These are phyloP conservation scores for Chlorokybus atmophyticus DNA, from an alignment of 139 green algal genomes.

Conservation along the genomic window DNA sequence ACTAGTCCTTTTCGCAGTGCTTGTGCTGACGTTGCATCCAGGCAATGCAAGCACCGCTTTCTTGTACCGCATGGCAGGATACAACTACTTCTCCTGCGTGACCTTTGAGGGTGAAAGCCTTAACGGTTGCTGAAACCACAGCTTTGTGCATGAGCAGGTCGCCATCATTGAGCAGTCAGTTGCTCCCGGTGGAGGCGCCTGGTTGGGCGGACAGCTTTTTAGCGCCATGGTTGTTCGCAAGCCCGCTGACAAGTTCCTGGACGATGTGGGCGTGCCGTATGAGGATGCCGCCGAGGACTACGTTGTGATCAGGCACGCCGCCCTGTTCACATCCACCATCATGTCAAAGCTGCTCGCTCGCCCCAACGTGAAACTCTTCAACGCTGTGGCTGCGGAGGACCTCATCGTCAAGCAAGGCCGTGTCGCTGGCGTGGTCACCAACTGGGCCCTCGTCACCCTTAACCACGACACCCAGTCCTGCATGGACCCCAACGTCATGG, in stretches of 20 bases:
- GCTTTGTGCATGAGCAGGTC: too few species aligned
- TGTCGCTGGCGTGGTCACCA: conserved; percentile 85
- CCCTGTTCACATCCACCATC: conserved; percentile 86
- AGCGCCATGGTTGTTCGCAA: conserved; percentile 84
- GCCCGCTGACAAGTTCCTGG: conserved; percentile 78
- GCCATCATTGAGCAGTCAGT: conserved; percentile 73
- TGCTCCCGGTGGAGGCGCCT: conserved; percentile 54
- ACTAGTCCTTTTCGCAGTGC: too few species aligned
- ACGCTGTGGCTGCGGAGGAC: conserved; percentile 61
- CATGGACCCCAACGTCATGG: conserved; percentile 61
- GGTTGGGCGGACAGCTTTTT: conserved; percentile 93
- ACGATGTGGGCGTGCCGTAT: conserved; percentile 65
- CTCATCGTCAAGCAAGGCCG: conserved; percentile 48
- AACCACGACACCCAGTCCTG: conserved; percentile 91
- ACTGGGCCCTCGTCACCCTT: conserved; percentile 94
- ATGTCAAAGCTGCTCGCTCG: conserved; percentile 72
- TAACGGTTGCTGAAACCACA: too few species aligned
- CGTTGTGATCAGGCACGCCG: conserved; percentile 91
- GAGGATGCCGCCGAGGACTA: conserved; percentile 80
- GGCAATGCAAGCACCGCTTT: too few species aligned
- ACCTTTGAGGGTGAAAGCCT: too few species aligned
- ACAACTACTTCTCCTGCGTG: too few species aligned
- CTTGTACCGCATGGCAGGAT: too few species aligned
- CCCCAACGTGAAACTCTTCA: conserved; percentile 97
- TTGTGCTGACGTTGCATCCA: too few species aligned